phyloP scores from a whole-genome alignment of 2,329 filamentous ascomycete genomes.

The Bipolaris victoriae region DNA sequence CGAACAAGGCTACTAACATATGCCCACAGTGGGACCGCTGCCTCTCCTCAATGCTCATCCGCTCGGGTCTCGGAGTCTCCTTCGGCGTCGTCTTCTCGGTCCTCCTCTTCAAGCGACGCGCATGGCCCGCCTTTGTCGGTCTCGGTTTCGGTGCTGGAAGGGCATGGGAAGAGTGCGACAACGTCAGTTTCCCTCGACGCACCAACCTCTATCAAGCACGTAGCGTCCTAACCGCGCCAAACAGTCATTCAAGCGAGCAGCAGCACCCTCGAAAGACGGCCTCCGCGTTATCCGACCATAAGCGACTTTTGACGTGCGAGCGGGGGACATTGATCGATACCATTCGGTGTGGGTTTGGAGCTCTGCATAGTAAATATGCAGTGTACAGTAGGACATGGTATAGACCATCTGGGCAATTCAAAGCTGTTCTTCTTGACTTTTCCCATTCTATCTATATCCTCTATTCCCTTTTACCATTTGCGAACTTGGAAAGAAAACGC shows the following conservation, averaged over 20 bases:
- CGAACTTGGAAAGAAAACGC: too few relatives aligned
- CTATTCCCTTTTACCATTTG: not conserved
- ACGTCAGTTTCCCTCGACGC: slow-evolving; percentile 49
- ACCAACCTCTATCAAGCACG: not conserved
- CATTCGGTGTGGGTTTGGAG: slow-evolving; percentile 23
- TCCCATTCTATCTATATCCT: not conserved
- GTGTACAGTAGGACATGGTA: slow-evolving; percentile 47
- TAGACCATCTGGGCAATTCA: slow-evolving; percentile 40
- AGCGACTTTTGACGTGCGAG: slow-evolving; percentile 10
- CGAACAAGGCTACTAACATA: slow-evolving; percentile 28
- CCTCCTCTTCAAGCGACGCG: slow-evolving; percentile 95
- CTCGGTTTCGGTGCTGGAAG: slow-evolving; percentile 94
- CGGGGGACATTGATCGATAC: slow-evolving; percentile 8
- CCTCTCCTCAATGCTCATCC: slow-evolving; percentile 95
- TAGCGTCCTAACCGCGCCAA: slow-evolving; percentile 10
- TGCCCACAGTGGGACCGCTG: slow-evolving; percentile 91
- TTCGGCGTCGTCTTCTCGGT: slow-evolving; percentile 99
- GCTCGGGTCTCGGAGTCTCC: slow-evolving; percentile 91
- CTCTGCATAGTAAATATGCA: slow-evolving; percentile 29
- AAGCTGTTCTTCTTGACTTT: slow-evolving; percentile 31
- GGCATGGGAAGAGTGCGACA: slow-evolving; percentile 98
- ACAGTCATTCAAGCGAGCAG: slow-evolving; percentile 60
- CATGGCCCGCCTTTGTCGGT: slow-evolving; percentile 96
- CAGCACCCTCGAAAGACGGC: slow-evolving; percentile 56
- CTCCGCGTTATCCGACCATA: slow-evolving; percentile 56